These are phyloP conservation scores for Rheum nobile DNA, from an alignment of 148 eudicot genomes.

Conservation along the genomic window DNA sequence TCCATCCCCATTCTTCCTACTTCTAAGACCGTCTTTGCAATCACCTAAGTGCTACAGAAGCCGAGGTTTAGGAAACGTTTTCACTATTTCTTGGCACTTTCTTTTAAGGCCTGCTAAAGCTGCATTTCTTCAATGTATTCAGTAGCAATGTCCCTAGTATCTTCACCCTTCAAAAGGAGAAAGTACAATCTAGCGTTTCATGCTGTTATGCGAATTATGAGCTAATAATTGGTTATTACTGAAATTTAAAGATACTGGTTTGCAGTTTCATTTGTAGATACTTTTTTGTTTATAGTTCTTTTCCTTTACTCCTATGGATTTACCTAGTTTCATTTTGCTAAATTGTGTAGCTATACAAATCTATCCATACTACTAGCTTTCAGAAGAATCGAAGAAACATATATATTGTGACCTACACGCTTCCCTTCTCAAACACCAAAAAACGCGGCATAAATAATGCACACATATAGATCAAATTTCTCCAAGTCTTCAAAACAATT, in stretches of 20 bases:
- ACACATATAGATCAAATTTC: not conserved
- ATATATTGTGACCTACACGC: not conserved
- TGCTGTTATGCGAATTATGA: not conserved
- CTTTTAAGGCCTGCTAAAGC: not conserved
- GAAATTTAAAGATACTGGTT: not conserved
- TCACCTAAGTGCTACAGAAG: not conserved
- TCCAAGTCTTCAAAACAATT: not conserved
- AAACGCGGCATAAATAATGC: not conserved
- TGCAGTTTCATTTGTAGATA: not conserved
- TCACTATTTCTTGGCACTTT: not conserved
- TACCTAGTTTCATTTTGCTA: not conserved
- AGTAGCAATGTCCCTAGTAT: not conserved
- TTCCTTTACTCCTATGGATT: not conserved
- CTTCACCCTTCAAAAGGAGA: not conserved
- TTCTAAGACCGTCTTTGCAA: not conserved
- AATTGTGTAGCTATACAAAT: not conserved
- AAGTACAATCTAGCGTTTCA: not conserved
- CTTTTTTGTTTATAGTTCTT: not conserved
- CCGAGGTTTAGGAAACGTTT: not conserved
- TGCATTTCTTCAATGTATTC: not conserved
- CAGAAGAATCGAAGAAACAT: not conserved
- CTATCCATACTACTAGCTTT: not conserved
- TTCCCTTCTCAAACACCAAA: not conserved
- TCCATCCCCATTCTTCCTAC: not conserved
- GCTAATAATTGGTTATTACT: not conserved